A percentile compares a stretch with the other conserved stretches of the same genome.
These are phyloP conservation scores for Astraeus odoratus DNA, from an alignment of 768 basidiomycete genomes.

Conservation along the genomic window DNA sequence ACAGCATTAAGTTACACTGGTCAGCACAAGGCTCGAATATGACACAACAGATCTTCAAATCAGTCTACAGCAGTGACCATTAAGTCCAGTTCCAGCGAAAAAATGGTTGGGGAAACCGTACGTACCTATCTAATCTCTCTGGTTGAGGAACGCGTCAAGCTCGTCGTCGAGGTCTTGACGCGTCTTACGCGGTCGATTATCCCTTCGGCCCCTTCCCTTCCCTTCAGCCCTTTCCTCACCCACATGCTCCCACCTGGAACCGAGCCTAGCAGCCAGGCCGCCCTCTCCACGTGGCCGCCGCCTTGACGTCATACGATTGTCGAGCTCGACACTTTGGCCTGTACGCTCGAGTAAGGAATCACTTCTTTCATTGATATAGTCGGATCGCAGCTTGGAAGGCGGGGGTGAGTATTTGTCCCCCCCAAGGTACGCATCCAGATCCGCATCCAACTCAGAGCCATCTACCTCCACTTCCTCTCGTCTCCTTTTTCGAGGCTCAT, in stretches of 20 bases:
- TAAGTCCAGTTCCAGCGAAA: neutral
- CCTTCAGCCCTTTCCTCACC: slow-evolving; percentile 20
- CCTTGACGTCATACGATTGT: slow-evolving; percentile 40
- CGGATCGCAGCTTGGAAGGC: slow-evolving; percentile 62
- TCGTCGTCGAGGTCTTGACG: slow-evolving; percentile 80
- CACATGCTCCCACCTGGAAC: slow-evolving; percentile 13
- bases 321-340: slow-evolving; percentile 34
- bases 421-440: slow-evolving; percentile 63
- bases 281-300: slow-evolving; percentile 33
- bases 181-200: slow-evolving; percentile 44
- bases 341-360: slow-evolving; percentile 53
- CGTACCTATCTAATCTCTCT: slow-evolving; percentile 31
- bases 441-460: slow-evolving; percentile 50
- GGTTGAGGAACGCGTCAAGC: slow-evolving; percentile 68
- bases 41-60: neutral
- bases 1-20: neutral
- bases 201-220: slow-evolving; percentile 32
- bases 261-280: slow-evolving; percentile 13
- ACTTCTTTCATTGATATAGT: slow-evolving; percentile 51
- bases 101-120: neutral
- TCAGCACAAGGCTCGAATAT: neutral
- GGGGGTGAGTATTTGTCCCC: slow-evolving; percentile 40
- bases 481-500: slow-evolving; percentile 32
- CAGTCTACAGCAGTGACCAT: neutral
- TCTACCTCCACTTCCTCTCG: slow-evolving; percentile 28